Conservation (phyloP, 768 basidiomycete genomes). For the Suillus hirtellus region DNA sequence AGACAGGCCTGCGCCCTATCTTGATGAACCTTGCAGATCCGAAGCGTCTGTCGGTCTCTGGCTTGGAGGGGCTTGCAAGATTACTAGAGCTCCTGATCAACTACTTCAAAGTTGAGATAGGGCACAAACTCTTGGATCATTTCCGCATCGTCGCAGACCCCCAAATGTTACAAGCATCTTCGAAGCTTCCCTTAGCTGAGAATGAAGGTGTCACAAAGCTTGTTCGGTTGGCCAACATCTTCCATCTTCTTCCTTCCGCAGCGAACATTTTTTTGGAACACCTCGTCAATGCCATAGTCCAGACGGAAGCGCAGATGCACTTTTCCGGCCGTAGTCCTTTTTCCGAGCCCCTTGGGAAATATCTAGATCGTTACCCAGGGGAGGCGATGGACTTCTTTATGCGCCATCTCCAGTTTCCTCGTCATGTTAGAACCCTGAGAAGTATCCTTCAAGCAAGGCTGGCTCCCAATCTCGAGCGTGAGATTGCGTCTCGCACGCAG, state of each 20-base stretch:
- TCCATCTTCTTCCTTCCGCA: slow-evolving; percentile 91
- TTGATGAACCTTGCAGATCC: slow-evolving; percentile 98
- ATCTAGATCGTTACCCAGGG: slow-evolving; percentile 84
- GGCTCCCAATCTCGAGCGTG: slow-evolving; percentile 73
- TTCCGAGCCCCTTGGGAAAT: slow-evolving; percentile 88
- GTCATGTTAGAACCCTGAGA: slow-evolving; percentile 80
- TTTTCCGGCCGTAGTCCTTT: slow-evolving; percentile 90
- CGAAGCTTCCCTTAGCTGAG: slow-evolving; percentile 77
- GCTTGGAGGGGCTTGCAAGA: slow-evolving; percentile 90
- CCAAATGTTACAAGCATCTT: slow-evolving; percentile 76
- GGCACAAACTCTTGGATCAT: slow-evolving; percentile 94
- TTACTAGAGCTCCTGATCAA: slow-evolving; percentile 93
- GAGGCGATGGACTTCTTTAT: slow-evolving; percentile 88
- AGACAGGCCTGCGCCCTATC: slow-evolving; percentile 94
- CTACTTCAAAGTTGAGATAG: slow-evolving; percentile 99
- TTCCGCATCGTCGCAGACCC: slow-evolving; percentile 92
- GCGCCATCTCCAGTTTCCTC: slow-evolving; percentile 71
- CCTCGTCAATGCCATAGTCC: slow-evolving; percentile 85
- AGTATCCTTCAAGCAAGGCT: slow-evolving; percentile 79
- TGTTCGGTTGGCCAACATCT: slow-evolving; percentile 94
- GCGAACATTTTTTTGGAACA: slow-evolving; percentile 90
- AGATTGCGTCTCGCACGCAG: slow-evolving; percentile 61
- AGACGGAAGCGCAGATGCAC: slow-evolving; percentile 89
- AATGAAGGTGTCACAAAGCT: slow-evolving; percentile 92
- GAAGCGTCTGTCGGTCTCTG: slow-evolving; percentile 88